Base-by-base conservation (phyloP, 2,329 filamentous ascomycete species). In the Onygena corvina region DNA sequence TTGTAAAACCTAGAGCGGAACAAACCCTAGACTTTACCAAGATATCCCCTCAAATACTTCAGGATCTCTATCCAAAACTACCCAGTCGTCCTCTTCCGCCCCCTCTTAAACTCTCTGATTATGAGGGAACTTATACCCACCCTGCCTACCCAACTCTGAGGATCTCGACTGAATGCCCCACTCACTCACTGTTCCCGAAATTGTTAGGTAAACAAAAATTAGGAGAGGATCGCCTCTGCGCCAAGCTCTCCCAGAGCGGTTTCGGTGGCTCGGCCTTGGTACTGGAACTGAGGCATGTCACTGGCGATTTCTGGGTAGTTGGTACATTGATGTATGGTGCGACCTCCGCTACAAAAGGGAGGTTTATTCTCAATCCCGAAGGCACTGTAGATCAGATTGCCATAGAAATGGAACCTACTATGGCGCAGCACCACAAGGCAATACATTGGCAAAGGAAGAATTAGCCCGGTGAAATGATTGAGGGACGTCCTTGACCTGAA, bases 31-130 rank as follows among this genome's bases (percentile, higher is more conserved):
- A 46, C 5, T 29, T 23, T 25, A 50, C 49, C 20, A 50, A 50
- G 27, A 50, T 50, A n/a, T 40, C 49, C 38, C 42, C 42, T 8
- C 4, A 27, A 30, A 27, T 46, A 14, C 33, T 50, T 12, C 33
- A 46, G n/a, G 30, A 47, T 11, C 52, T 53, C 34, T 53, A 53
- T 33, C 52, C 52, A 30, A n/a, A 29, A 12, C 47, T 51, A 4
- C 49, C 52, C n/a, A 35, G 47, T 6, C 51, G 47, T 36, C 50
- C 46, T 14, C 27, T 54, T 34, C 30, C 47, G 21, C 50, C 34
- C 14, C 30, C 49, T 29, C n/a, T 48, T 25, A 27, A 33, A 9
- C 33, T 53, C 5, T 50, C 49, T 11, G 36, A 31, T 12, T 55
- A 38, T 30, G 34, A 46, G 21, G 50, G 47, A 7, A 30, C 46